Conservation (phyloP, 345 rosid species). For the Lumnitzera littorea region DNA sequence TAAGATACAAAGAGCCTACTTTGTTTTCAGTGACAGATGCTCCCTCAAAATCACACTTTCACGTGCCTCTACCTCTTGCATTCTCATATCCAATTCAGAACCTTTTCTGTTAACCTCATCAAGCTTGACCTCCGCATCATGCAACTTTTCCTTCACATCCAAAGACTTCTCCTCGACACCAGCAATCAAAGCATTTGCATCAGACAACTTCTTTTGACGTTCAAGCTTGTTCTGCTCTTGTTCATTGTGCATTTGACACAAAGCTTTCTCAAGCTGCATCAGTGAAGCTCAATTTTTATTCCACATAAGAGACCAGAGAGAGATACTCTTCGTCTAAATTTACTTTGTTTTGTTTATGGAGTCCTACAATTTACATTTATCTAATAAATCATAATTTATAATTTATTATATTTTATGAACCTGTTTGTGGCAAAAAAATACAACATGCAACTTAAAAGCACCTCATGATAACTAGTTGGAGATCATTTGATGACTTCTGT, state of each 20-base stretch:
- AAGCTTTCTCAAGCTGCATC: constrained; percentile 67
- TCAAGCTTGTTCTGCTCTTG: constrained; percentile 37
- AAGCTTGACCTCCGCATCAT: constrained; percentile 56
- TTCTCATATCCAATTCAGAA: constrained; percentile 57
- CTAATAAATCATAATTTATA: too few species aligned
- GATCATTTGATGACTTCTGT: too few species aligned
- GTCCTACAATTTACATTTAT: neutral
- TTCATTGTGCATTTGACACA: constrained; percentile 44
- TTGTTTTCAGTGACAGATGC: constrained; percentile 54
- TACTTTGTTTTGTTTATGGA: neutral
- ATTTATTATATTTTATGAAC: too few species aligned
- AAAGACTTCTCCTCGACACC: constrained; percentile 48
- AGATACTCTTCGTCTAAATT: neutral
- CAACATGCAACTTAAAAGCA: too few species aligned
- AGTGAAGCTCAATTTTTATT: constrained; percentile 2
- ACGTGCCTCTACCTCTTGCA: constrained; percentile 63
- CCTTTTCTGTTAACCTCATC: constrained; percentile 50
- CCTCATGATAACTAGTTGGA: too few species aligned
- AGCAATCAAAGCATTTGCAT: constrained; percentile 51
- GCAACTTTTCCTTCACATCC: constrained; percentile 52
- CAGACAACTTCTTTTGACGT: constrained; percentile 57
- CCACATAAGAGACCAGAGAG: neutral
- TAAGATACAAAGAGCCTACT: constrained; percentile 30
- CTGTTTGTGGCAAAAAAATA: too few species aligned
- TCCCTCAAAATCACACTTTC: constrained; percentile 56